Base-by-base conservation (phyloP, 2,329 filamentous ascomycete genomes). In the Fusarium clavum region DNA sequence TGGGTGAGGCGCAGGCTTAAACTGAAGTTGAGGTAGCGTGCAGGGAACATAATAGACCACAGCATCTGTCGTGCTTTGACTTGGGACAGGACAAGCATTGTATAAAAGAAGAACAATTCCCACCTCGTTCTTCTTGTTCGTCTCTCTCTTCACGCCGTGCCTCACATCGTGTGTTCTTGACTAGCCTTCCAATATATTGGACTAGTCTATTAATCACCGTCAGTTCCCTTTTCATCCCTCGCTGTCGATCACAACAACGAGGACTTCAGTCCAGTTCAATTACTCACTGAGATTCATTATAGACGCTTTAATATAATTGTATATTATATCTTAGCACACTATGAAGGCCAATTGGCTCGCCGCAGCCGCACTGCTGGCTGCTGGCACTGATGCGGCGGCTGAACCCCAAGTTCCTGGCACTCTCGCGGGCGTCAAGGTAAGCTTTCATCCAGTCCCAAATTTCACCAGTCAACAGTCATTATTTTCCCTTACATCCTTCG, bases 311-410 rank as follows among this genome's bases (percentile, higher is more conserved):
- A 16, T 34, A 34, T 55, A 57, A 22, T 24, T 25, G 40, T 24
- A 29, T 27, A 30, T 57, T 47, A 46, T 16, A 32, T 52, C 10
- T 49, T n/a, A 56, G 13, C n/a, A 47, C 47, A 74, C 38, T 64
- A 82, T 81, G 80, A 81, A 79, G 78, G 72, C 76, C 47, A 61
- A 73, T 41, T 73, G 75, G 40, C 52, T 81, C 41, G 67, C 79
- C 32, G 77, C 75, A 52, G 75, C 77, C 46, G 69, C 78, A 30
- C 63, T 79, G 25, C 67, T 81, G 66, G 76, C 73, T 44, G 76
- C 72, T 32, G 70, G 76, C 63, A 70, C 69, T 46, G 74, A 78
- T 30, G 77, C 75, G 41, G 57, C 68, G 56, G 57, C 51, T 63
- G 60, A 58, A 41, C 41, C 53, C 20, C 47, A 46, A 25, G 61